Evolutionary conservation across 1,139 yeast genomes (phyloP).

Genomic region (Yamadazyma conglobata): DNA sequence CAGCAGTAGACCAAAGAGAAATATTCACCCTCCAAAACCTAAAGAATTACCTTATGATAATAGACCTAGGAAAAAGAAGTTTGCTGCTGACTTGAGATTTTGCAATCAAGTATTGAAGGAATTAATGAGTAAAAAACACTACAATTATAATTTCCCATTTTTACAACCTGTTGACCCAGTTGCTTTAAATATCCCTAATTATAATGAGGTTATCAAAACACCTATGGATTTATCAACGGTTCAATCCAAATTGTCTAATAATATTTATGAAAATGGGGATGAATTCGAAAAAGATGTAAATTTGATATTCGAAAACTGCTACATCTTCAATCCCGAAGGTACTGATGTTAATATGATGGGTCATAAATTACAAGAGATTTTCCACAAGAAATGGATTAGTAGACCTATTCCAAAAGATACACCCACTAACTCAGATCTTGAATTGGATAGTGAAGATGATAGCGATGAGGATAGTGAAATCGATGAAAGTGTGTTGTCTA

Average conservation of each 20-base stretch:
- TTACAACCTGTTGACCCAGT: slow-evolving; percentile 94
- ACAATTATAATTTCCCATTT: slow-evolving; percentile 83
- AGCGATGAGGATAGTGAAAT: slow-evolving; percentile 63
- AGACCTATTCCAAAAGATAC: slow-evolving; percentile 75
- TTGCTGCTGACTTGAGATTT: slow-evolving; percentile 84
- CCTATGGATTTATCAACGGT: slow-evolving; percentile 97
- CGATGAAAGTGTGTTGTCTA: slow-evolving; percentile 69
- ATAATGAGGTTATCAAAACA: slow-evolving; percentile 75
- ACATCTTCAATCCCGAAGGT: slow-evolving; percentile 90
- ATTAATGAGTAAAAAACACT: slow-evolving; percentile 76
- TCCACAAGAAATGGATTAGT: slow-evolving; percentile 86
- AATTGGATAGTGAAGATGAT: slow-evolving; percentile 35
- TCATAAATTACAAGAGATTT: slow-evolving; percentile 78
- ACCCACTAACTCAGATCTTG: slow-evolving; percentile 34
- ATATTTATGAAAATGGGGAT: slow-evolving; percentile 85
- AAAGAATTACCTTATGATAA: slow-evolving; percentile 89
- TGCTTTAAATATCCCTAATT: slow-evolving; percentile 88
- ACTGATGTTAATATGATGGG: slow-evolving; percentile 97
- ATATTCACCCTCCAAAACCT: slow-evolving; percentile 94
- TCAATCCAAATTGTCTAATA: slow-evolving; percentile 73
- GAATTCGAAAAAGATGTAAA: slow-evolving; percentile 82
- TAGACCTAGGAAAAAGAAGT: slow-evolving; percentile 89
- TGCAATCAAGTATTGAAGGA: slow-evolving; percentile 84
- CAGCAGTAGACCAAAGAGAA: slow-evolving; percentile 80
- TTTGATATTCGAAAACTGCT: slow-evolving; percentile 84